A percentile compares a stretch with the other conserved stretches of the same genome.
Conservation (phyloP, 805 yeast genomes). For the Hanseniaspora valbyensis region DNA sequence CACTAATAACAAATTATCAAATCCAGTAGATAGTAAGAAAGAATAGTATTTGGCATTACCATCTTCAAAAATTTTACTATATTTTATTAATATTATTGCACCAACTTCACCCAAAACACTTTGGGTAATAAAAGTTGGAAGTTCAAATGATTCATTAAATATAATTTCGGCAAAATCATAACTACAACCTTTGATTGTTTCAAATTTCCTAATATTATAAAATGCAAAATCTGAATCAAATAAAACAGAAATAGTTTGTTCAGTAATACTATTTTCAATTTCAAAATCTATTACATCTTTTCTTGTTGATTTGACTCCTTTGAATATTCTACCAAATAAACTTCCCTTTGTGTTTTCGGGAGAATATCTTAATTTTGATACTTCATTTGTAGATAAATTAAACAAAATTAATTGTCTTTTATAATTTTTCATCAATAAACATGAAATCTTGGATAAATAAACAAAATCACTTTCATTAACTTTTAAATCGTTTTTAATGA, state of each 20-base stretch:
- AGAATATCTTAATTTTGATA: background rate
- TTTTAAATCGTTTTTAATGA: background rate
- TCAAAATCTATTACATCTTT: slow-evolving; percentile 12
- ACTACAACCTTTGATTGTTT: background rate
- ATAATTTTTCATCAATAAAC: slow-evolving; percentile 6
- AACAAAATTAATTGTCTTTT: slow-evolving; percentile 7
- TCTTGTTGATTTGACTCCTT: background rate
- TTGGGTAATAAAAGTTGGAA: background rate
- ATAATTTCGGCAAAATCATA: background rate
- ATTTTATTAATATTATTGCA: background rate
- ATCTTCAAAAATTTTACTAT: background rate
- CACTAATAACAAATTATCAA: background rate
- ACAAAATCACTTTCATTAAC: background rate
- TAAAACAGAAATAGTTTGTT: slow-evolving; percentile 7
- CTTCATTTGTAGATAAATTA: background rate
- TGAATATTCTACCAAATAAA: background rate
- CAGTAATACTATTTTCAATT: slow-evolving; percentile 1
- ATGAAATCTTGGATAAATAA: slow-evolving; percentile 1
- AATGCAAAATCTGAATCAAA: background rate
- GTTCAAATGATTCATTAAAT: background rate
- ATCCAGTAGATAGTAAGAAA: background rate
- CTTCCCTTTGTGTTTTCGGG: background rate
- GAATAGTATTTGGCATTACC: background rate
- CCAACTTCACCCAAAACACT: slow-evolving; percentile 1
- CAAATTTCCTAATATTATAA: slow-evolving; percentile 1